Evolutionary conservation across 495 filamentous ascomycete species (phyloP), one percentile per base, ranked within the genome.

Genomic region (Aspergillus coremiiformis): DNA sequence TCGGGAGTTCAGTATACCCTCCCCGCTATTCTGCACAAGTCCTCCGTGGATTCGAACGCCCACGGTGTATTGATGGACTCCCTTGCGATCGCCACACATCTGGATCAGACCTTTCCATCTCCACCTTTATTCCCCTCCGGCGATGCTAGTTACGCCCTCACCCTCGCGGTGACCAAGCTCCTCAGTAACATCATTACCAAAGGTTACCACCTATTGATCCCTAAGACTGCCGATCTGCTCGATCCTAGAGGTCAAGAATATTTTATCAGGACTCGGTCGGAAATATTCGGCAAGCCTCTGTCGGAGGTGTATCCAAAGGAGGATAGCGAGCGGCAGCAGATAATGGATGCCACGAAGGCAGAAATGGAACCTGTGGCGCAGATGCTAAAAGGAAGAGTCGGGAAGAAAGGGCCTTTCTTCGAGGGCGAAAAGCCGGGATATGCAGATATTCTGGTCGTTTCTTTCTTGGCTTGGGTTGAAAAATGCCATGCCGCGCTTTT

Each of bases 21-120:
- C 10, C 69, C 71, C 6, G 64, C 66, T 12, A 74, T 71, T 50
- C 48, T 51, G 19, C 67, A 71, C 52, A 60, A 59, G 20, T 33
- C 61, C 4, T 61, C 61, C 0, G 43, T 69, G 17, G 52, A 45
- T 0, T 53, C 62, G 0, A 72, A 65, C 47, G 49, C 63, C 0
- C 33, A 63, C 21, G 63, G 63, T 19, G 56, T 62, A 11, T 49
- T 74, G 43, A 70, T 69, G 61, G 67, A 74, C 51, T 74, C 71
- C 0, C 52, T 69, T 7, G 61, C 71, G 1, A 72, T 74, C 37
- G 59, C 69, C 33, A 17, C 57, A 7, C 67, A 72, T 41, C 58
- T 72, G 4, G 69, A 74, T 49, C 64, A 63, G 23, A 27, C 56
- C 0, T 70, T 63, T 52, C 67, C 71, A 2, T 60, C 58, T 1